Percentiles rank a stretch among this genome's conserved stretches.
Evolutionary conservation across 202 grass and related monocot species (phyloP).

Genomic region (Thinopyrum obtusiflorum): DNA sequence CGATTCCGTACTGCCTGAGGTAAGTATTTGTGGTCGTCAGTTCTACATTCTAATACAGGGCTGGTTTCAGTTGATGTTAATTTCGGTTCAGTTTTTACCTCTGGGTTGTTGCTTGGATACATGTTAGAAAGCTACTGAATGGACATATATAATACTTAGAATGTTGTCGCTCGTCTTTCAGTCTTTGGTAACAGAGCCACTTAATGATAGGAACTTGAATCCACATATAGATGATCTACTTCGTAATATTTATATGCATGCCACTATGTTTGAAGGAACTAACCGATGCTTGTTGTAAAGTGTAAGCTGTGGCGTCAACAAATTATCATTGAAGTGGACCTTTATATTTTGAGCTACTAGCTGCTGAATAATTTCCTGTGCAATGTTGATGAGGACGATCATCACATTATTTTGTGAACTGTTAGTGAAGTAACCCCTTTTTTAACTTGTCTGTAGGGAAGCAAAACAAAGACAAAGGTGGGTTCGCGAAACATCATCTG

Average conservation of each 20-base stretch:
- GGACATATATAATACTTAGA: not conserved
- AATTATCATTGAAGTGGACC: not conserved
- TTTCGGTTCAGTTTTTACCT: not conserved
- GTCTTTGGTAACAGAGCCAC: not conserved
- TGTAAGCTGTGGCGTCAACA: not conserved
- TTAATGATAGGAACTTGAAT: not conserved
- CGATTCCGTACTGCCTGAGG: constrained; percentile 67
- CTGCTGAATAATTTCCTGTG: not conserved
- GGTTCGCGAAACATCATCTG: constrained; percentile 83
- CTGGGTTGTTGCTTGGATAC: not conserved
- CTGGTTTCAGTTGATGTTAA: not conserved
- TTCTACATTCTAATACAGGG: not conserved
- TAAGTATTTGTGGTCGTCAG: constrained; percentile 24
- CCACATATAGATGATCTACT: not conserved
- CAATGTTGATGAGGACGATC: not conserved
- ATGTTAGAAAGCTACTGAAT: not conserved
- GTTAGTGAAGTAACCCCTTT: not conserved
- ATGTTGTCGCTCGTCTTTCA: not conserved
- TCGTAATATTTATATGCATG: not conserved
- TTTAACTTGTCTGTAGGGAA: constrained; percentile 43
- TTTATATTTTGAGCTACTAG: not conserved
- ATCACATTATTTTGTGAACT: constrained; percentile 7
- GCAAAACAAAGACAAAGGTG: constrained; percentile 80
- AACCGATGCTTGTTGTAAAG: not conserved
- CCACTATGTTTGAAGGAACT: constrained; percentile 8